Evolutionary conservation across 73 alveolate species (phyloP), one percentile per base, ranked within the genome.

Genomic region (Stentor coeruleus): DNA sequence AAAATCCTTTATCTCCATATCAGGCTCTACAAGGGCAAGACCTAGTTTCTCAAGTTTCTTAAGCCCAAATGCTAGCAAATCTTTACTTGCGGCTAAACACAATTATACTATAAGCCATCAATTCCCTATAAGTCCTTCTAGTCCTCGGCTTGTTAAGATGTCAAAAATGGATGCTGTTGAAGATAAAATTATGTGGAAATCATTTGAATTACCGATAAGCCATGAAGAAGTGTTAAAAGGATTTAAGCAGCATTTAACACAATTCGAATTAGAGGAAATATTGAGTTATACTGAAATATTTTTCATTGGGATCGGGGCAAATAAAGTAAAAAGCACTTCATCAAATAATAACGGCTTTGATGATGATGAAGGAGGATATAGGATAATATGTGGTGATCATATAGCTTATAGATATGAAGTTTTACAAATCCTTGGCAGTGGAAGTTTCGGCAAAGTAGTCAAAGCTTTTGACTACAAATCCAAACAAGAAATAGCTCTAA

Each of bases 141-240:
- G 92, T 84, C 31, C 72, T 55, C n/a, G 96, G 88, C 31, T 60
- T 76, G 11, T 86, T 88, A 20, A 80, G 81, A n/a, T 39, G 74
- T 41, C 74, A 86, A 1, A 88, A 90, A 41, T 77, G 83, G 3
- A 86, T 89, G 59, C 74, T 80, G 75, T 81, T 85, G 66, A 49
- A 49, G 66, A 49, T 20, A 49, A 49, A 49, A 11, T 20, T 49
- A 11, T 49, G 20, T 49, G 66, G 66, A 49, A 49, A 49, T 20
- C 20, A 11, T 20, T 11, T 6, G 20, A 49, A 49, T 49, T 49
- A 11, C 66, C 66, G 6, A 11, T 49, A 49, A 11, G 6, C 66
- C 66, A 6, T 49, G 66, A 49, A 49, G 20, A 49, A 20, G 66
- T 49, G 66, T 49, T 49, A 20, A 49, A 49, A 20, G 6, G 6